Conservation (phyloP, 2,329 filamentous ascomycete species). For the Aspergillus terreus region DNA sequence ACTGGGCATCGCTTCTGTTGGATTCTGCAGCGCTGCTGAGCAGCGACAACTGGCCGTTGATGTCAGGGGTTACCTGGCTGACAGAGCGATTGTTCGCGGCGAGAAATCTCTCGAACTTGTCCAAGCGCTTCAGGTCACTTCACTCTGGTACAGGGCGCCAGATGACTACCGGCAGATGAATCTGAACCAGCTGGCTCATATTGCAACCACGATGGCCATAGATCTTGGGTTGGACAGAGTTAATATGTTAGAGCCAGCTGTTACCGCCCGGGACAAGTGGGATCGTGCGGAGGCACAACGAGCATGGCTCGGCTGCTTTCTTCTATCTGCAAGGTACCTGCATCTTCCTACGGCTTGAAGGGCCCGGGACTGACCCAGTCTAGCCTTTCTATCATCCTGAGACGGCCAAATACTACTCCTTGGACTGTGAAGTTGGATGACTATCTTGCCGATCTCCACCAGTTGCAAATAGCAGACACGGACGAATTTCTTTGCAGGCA, state of each 20-base stretch:
- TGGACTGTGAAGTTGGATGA: conserved; percentile 3
- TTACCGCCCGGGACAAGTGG: neutral
- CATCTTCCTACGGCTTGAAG: neutral
- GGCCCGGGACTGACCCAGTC: neutral
- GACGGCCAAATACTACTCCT: conserved; percentile 3
- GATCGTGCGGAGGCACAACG: neutral
- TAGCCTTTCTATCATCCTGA: conserved; percentile 8
- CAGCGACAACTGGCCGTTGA: conserved; percentile 7
- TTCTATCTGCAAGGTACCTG: conserved; percentile 2
- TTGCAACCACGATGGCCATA: conserved; percentile 6
- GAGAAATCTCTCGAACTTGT: conserved; percentile 11
- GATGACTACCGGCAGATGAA: conserved; percentile 6
- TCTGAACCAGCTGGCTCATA: conserved; percentile 6
- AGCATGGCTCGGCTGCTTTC: conserved; percentile 2
- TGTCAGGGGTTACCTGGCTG: conserved; percentile 1
- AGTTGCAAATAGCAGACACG: neutral
- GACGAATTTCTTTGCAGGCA: conserved; percentile 6
- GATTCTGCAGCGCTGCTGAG: conserved; percentile 2
- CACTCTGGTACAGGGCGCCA: conserved; percentile 11
- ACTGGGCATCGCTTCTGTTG: conserved; percentile 4
- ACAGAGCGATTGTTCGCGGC: conserved; percentile 6
- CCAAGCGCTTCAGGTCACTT: conserved; percentile 8
- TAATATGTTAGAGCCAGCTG: neutral
- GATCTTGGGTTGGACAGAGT: conserved; percentile 8
- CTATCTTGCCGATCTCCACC: conserved; percentile 2